A percentile compares a stretch with the other conserved stretches of the same genome.
These are phyloP conservation scores for Schizophyllum commune DNA, from an alignment of 1,284 basidiomycete species.

Conservation along the genomic window DNA sequence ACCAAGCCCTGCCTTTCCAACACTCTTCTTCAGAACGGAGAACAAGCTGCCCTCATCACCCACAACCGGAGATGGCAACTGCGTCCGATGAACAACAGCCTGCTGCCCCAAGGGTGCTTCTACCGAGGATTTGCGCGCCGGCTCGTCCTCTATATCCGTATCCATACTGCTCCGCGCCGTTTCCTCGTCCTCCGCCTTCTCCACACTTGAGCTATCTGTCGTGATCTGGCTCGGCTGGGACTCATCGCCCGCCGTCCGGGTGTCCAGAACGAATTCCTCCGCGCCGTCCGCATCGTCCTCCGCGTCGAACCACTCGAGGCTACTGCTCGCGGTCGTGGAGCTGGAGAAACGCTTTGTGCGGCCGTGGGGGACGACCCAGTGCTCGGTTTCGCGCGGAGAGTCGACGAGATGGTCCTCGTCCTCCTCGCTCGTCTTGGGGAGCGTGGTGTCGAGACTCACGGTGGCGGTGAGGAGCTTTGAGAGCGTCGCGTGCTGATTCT, in stretches of 20 bases:
- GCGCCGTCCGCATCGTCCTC: conserved; percentile 46
- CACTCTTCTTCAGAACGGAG: conserved; percentile 84
- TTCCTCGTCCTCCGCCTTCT: background rate
- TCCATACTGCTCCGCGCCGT: conserved; percentile 34
- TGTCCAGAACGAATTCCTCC: conserved; percentile 63
- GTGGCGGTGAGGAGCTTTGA: conserved; percentile 36
- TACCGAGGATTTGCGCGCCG: conserved; percentile 8
- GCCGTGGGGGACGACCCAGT: background rate
- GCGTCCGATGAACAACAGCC: conserved; percentile 43
- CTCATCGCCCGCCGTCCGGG: conserved; percentile 28
- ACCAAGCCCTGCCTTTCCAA: conserved; percentile 62
- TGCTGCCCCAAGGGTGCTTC: conserved; percentile 17
- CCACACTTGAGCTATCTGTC: conserved; percentile 29
- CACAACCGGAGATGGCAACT: conserved; percentile 58
- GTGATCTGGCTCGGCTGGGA: conserved; percentile 33
- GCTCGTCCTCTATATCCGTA: conserved; percentile 35
- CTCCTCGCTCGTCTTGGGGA: conserved; percentile 37
- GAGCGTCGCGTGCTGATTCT: conserved; percentile 49
- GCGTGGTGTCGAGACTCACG: conserved; percentile 25
- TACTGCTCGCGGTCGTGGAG: conserved; percentile 50
- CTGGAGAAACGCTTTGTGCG: conserved; percentile 21
- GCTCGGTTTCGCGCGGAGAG: conserved; percentile 11
- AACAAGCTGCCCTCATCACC: conserved; percentile 87
- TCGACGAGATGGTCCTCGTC: conserved; percentile 20
- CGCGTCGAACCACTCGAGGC: conserved; percentile 70